These are phyloP conservation scores for Halenospora varia DNA, from an alignment of 495 filamentous ascomycete genomes.

Conservation along the genomic window DNA sequence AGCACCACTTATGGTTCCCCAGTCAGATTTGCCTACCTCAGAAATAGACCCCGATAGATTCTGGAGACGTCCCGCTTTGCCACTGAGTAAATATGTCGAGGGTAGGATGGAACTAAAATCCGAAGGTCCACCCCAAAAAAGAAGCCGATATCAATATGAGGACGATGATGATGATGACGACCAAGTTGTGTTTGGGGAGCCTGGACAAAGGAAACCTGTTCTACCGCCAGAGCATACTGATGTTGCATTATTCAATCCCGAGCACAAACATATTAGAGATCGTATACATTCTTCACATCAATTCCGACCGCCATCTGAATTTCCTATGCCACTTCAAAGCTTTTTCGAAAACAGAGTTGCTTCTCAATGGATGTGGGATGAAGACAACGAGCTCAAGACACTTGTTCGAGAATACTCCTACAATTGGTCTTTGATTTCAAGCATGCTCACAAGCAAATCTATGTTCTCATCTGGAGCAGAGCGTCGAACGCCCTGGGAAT, in stretches of 20 bases:
- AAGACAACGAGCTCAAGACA: conserved; percentile 83
- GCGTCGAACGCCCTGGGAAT: conserved; percentile 95
- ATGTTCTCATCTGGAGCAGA: conserved; percentile 78
- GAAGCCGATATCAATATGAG: conserved; percentile 73
- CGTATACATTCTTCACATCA: conserved; percentile 88
- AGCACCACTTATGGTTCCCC: conserved; percentile 55
- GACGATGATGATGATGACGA: conserved; percentile 62
- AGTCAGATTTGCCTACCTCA: conserved; percentile 48
- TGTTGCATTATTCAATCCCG: conserved; percentile 83
- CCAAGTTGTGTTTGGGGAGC: conserved; percentile 40
- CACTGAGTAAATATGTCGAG: conserved; percentile 78
- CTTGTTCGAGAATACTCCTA: conserved; percentile 90
- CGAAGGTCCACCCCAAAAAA: conserved; percentile 66
- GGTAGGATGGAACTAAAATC: conserved; percentile 71
- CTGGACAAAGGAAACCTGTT: conserved; percentile 36
- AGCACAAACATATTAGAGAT: conserved; percentile 86
- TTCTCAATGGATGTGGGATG: conserved; percentile 85
- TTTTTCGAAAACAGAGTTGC: conserved; percentile 84
- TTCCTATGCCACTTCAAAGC: conserved; percentile 77
- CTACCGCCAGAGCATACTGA: conserved; percentile 67
- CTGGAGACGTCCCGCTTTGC: conserved; percentile 75
- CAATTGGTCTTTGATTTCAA: conserved; percentile 93
- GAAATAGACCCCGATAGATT: conserved; percentile 60
- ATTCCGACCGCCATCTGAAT: conserved; percentile 88
- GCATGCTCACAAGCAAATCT: conserved; percentile 68